These are phyloP conservation scores for Lactarius deliciosus DNA, from an alignment of 768 basidiomycete genomes.

Conservation along the genomic window DNA sequence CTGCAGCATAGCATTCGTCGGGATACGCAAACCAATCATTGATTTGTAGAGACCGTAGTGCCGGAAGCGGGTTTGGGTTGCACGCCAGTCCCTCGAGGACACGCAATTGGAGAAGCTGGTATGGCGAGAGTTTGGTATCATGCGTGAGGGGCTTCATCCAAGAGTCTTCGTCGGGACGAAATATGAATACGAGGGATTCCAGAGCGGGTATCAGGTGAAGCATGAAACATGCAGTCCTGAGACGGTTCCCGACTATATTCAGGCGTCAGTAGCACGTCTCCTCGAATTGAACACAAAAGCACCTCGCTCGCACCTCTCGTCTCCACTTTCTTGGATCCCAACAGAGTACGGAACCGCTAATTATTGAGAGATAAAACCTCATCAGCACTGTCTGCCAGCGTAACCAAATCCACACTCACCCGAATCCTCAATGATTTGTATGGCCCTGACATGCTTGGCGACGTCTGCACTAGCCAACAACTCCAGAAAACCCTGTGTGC, in stretches of 20 bases:
- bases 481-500: slow-evolving; percentile 1
- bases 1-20: background rate
- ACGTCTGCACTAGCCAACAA: background rate
- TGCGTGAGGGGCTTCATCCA: too few relatives aligned
- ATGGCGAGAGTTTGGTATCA: too few relatives aligned
- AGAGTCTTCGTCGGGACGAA: too few relatives aligned
- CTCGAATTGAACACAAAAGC: background rate
- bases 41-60: too few relatives aligned
- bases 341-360: background rate
- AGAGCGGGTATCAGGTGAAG: background rate
- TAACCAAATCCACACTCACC: background rate
- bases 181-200: background rate
- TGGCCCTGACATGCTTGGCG: background rate
- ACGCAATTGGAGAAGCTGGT: background rate
- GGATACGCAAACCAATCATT: background rate
- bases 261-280: background rate
- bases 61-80: background rate
- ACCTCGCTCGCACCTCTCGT: background rate
- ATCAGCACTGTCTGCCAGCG: background rate
- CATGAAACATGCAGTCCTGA: background rate
- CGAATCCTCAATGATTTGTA: background rate
- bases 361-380: background rate
- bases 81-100: background rate
- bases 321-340: background rate
- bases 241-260: background rate